Base-by-base conservation (phyloP, 1,139 yeast genomes). In the Nakaseomyces bracarensis region DNA sequence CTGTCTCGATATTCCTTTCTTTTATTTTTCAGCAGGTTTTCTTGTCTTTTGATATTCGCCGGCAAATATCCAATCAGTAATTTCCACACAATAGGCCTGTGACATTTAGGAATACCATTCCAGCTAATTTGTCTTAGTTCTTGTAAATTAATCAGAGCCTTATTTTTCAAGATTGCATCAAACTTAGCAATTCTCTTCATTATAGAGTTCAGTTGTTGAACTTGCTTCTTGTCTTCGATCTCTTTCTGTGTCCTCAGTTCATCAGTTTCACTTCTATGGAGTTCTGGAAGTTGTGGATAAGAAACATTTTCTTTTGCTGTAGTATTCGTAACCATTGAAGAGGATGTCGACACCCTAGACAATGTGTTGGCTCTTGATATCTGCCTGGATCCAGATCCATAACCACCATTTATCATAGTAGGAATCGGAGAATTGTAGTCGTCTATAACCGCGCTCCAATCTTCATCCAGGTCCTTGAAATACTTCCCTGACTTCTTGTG, bases 1-100 rank as follows among this genome's bases (percentile, higher is more conserved):
- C 95, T 94, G 46, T 83, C 93, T 34, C 70, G 58, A 59, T 89
- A 91, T 56, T 91, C 98, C 54, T 82, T 79, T 41, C 99, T 74
- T 59, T 91, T 91, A 46, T 94, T 71, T 41, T 74, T 73, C 43
- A 91, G 61, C 0, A 91, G 81, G 1, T 79, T 64, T 3, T 68
- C 74, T 50, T 95, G 79, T 44, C 97, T 71, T 33, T 81, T 75
- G 19, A 80, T 74, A 57, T 87, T 91, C 1, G 94, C 77, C 1
- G 98, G 96, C 36, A 91, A 66, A 60, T 91, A 91, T 0, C 98
- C 98, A 39, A 89, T 70, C 38, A 91, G 64, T 22, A 89, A 66
- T 61, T 86, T 94, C 99, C 99, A 91, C 8, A 86, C 76, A 41
- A 82, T 66, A 0, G 97, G 87, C 46, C 97, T 70, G 46, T 89